phyloP scores from a whole-genome alignment of 1,139 yeast genomes.

The Nadsonia commutata region DNA sequence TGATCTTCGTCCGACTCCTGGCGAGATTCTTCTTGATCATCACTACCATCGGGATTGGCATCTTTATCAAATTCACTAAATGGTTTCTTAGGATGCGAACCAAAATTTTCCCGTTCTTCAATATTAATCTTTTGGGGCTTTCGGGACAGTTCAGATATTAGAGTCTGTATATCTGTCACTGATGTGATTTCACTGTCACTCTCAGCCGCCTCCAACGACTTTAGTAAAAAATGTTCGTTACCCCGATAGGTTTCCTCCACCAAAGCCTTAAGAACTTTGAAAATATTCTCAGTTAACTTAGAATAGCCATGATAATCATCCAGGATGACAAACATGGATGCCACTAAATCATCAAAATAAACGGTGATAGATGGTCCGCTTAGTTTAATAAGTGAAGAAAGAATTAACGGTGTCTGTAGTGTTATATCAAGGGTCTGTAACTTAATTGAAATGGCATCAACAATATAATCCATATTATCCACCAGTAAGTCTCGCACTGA shows the following conservation, averaged over 20 bases:
- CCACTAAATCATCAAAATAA: conserved; percentile 57
- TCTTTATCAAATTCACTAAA: conserved; percentile 17
- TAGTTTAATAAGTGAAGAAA: conserved; percentile 49
- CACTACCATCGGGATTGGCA: conserved; percentile 10
- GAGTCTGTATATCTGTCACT: conserved; percentile 10
- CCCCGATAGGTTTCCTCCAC: conserved; percentile 35
- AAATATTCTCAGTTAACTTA: conserved; percentile 56
- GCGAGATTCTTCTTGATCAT: conserved; percentile 7
- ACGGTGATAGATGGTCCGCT: conserved; percentile 56
- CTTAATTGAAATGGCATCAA: conserved; percentile 58
- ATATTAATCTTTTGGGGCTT: conserved; percentile 10
- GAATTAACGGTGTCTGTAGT: conserved; percentile 57
- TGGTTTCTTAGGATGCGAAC: conserved; percentile 9
- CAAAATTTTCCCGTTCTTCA: conserved; percentile 15
- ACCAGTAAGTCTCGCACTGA: conserved; percentile 41
- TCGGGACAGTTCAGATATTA: conserved; percentile 11
- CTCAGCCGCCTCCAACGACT: conserved; percentile 2
- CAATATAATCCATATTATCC: conserved; percentile 64
- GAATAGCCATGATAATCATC: conserved; percentile 79
- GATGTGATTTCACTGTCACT: conserved; percentile 1
- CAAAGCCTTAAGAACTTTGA: conserved; percentile 53
- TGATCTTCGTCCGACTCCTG: conserved; percentile 17
- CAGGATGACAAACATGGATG: conserved; percentile 57
- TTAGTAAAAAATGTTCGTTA: conserved; percentile 15
- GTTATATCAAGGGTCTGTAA: conserved; percentile 56